Percentiles rank a stretch among this genome's conserved stretches.
Evolutionary conservation across 2,329 filamentous ascomycete genomes (phyloP).

Genomic region (Aspergillus sergii): DNA sequence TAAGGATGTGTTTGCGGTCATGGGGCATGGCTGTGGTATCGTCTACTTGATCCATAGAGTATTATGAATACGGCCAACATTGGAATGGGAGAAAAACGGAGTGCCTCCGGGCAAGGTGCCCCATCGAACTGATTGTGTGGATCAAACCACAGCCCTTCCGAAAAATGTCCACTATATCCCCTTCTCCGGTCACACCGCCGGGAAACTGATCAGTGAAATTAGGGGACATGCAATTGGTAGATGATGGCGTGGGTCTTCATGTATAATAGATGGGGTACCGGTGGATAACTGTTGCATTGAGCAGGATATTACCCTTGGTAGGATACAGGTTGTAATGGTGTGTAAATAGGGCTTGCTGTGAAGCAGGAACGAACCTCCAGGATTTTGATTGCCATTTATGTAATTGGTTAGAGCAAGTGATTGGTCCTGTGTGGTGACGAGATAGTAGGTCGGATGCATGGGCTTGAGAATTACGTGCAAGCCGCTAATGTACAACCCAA

Average conservation of each 20-base stretch:
- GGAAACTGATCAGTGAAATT: neutral
- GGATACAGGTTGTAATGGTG: neutral
- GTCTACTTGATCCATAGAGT: neutral
- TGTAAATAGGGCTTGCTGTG: neutral
- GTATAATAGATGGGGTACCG: neutral
- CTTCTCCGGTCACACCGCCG: neutral
- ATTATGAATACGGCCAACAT: neutral
- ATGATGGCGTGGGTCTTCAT: neutral
- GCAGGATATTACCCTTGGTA: neutral
- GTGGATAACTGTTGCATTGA: neutral
- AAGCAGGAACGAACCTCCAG: neutral
- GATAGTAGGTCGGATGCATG: neutral
- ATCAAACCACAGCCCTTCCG: neutral
- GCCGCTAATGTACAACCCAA: neutral
- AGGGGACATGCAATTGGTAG: neutral
- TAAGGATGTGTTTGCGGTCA: neutral
- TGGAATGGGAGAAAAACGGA: neutral
- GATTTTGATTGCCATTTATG: neutral
- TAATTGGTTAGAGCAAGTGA: neutral
- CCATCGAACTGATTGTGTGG: neutral
- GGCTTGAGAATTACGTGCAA: neutral
- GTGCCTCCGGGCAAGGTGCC: neutral
- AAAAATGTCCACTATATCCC: neutral
- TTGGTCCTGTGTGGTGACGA: neutral
- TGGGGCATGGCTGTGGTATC: neutral